Evolutionary conservation across 169 alveolate species (phyloP), one percentile per base, ranked within the genome.

Genomic region (Amoebophrya sp.): DNA sequence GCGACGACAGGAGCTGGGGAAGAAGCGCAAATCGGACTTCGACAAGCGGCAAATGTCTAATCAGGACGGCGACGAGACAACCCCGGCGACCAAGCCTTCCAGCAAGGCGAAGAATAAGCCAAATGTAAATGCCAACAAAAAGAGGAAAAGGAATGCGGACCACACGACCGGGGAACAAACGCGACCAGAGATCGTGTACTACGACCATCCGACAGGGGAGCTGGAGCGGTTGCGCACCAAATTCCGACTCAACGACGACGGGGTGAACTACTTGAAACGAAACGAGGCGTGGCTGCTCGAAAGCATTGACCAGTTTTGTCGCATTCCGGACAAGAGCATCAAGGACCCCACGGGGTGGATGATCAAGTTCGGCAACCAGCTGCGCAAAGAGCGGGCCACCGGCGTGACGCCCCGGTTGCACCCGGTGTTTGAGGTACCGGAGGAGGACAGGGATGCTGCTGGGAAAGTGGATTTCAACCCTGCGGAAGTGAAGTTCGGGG

Each of bases 331-430:
- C 35, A 7, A 66, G 35, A 66, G 83, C 32, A 66, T 66, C 83
- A 7, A 25, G 83, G 83, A 66, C 35, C 83, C 83, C 83, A 66
- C 83, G 29, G 83, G 83, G 35, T 66, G 83, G 83, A 66, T 66
- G 83, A 66, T 66, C 83, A 66, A 66, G 35, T 66, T 66, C 35
- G 83, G 35, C 10, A 66, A 66, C 35, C 83, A 66, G 32, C 35
- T 66, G 83, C 1, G 18, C 2, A 18, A 25, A 25, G 83, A 66
- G 83, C 35, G 83, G 38, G 32, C 1, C 83, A 18, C 7, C 83
- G n/a, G n/a, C n/a, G n/a, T n/a, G n/a, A 18, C 18, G 29, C 32
- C 83, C 83, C 12, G 83, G 10, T 25, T 66, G 38, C 83, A 66
- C 35, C 83, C 83, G 35, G 35, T 25, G 35, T 66, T 66, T 25